phyloP scores from a whole-genome alignment of 306 rosid genomes.

The Cucurbita pepo region DNA sequence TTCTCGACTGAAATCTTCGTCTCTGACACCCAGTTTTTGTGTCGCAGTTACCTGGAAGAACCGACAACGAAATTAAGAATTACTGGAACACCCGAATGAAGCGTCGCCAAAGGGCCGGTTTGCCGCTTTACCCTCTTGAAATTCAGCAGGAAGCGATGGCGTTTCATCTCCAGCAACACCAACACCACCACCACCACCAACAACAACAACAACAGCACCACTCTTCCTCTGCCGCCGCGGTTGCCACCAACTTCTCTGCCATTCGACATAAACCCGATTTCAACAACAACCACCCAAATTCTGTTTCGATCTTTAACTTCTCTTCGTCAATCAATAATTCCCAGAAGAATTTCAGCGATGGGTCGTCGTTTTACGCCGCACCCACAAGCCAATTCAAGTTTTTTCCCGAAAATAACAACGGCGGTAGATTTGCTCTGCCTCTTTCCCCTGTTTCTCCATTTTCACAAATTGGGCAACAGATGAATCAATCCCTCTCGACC shows the following conservation, averaged over 20 bases:
- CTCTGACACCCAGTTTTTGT: slow-evolving; percentile 2
- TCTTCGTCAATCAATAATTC: background rate
- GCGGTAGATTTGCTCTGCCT: slow-evolving; percentile 16
- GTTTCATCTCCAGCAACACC: slow-evolving; percentile 14
- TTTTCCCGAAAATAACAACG: slow-evolving; percentile 10
- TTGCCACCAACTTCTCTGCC: slow-evolving; percentile 17
- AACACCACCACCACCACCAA: background rate
- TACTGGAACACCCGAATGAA: slow-evolving; percentile 85
- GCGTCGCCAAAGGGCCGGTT: slow-evolving; percentile 55
- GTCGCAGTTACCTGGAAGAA: slow-evolving; percentile 66
- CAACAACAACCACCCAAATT: background rate
- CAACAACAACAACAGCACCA: slow-evolving; percentile 4
- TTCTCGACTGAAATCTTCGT: background rate
- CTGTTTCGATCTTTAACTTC: slow-evolving; percentile 8
- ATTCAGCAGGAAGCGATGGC: slow-evolving; percentile 25
- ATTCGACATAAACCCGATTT: background rate
- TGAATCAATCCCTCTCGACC: background rate
- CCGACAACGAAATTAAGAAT: slow-evolving; percentile 86
- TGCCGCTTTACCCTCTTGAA: slow-evolving; percentile 52
- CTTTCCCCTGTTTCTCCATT: slow-evolving; percentile 31
- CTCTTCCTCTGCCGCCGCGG: background rate
- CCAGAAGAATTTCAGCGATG: slow-evolving; percentile 3
- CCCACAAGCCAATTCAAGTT: slow-evolving; percentile 16
- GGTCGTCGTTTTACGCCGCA: slow-evolving; percentile 7
- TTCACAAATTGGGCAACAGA: slow-evolving; percentile 12